Percentiles rank a stretch among this genome's conserved stretches.
Evolutionary conservation across 257 asterid genomes (phyloP).

Genomic region (Cordia subcordata): DNA sequence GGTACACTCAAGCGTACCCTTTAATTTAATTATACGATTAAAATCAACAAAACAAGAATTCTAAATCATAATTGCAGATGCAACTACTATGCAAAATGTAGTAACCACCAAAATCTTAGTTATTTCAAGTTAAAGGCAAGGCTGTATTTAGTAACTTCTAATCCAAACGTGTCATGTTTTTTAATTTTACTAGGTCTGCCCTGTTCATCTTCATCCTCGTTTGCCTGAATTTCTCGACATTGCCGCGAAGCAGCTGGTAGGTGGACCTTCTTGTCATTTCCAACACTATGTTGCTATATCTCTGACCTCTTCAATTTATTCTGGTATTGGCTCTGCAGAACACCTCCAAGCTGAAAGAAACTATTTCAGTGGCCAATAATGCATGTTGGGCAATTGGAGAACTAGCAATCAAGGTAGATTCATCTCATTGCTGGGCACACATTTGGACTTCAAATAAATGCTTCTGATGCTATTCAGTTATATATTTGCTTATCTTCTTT

Average conservation of each 20-base stretch:
- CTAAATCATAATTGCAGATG: neutral
- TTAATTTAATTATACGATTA: no score
- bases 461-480: no score
- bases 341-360: slow-evolving; percentile 78
- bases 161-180: neutral
- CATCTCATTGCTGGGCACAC: no score
- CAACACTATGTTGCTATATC: neutral
- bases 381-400: slow-evolving; percentile 99
- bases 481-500: no score
- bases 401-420: slow-evolving; percentile 70
- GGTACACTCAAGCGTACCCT: no score
- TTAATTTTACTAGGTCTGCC: slow-evolving; percentile 35
- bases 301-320: slow-evolving; percentile 9
- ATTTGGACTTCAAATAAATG: no score
- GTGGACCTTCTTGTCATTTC: slow-evolving; percentile 19
- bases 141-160: neutral
- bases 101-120: neutral
- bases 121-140: no score
- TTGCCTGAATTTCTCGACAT: slow-evolving; percentile 77
- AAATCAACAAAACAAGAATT: no score
- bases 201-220: slow-evolving; percentile 52
- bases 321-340: slow-evolving; percentile 40
- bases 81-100: neutral
- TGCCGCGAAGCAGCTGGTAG: slow-evolving; percentile 91
- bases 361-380: slow-evolving; percentile 91